These are phyloP conservation scores for Schizochytrium sp. DNA, from an alignment of 108 stramenopile species.

Conservation along the genomic window DNA sequence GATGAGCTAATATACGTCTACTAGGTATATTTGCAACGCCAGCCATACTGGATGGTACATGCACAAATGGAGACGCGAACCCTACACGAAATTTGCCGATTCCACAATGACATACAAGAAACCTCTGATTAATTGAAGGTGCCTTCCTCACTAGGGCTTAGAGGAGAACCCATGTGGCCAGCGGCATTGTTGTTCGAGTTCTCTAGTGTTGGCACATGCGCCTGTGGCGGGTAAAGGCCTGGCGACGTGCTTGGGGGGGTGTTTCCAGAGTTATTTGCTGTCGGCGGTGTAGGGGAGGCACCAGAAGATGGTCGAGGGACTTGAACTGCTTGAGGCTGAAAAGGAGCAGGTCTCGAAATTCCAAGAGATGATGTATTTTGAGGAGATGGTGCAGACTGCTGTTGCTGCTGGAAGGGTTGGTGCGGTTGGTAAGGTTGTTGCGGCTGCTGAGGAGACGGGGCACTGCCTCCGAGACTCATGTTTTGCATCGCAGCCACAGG, in stretches of 20 bases:
- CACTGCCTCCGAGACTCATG: too few species aligned
- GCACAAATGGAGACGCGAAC: too few species aligned
- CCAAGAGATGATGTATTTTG: background rate
- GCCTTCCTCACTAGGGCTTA: conserved; percentile 18
- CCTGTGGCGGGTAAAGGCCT: background rate
- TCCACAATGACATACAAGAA: background rate
- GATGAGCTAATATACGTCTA: too few species aligned
- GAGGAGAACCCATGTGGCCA: background rate
- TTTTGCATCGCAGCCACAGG: background rate
- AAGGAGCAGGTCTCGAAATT: too few species aligned
- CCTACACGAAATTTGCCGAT: too few species aligned
- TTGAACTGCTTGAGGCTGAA: too few species aligned
- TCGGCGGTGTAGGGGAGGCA: too few species aligned
- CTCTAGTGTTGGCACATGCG: conserved; percentile 13
- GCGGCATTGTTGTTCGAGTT: background rate
- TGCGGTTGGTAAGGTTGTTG: background rate
- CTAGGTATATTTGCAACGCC: too few species aligned
- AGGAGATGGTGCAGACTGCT: background rate
- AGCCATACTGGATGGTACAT: too few species aligned
- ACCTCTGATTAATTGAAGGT: background rate
- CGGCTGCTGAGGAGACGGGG: background rate
- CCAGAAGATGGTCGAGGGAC: too few species aligned
- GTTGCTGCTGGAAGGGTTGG: background rate
- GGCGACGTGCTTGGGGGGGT: too few species aligned
- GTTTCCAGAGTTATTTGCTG: too few species aligned